phyloP scores from a whole-genome alignment of 2,329 filamentous ascomycete species.

The Trichophyton benhamiae region DNA sequence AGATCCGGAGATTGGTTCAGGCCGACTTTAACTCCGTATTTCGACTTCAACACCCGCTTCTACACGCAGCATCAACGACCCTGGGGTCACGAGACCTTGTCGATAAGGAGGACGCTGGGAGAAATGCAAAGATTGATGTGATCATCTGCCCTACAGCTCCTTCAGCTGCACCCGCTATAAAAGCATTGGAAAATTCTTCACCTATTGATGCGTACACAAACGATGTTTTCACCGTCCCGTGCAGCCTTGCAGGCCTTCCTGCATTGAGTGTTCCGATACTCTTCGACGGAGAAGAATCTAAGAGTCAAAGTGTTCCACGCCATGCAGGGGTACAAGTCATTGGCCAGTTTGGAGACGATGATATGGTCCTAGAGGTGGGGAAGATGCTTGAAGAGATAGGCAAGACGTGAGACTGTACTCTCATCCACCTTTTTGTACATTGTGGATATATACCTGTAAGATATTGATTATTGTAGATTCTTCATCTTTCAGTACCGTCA shows the following conservation, averaged over 20 bases:
- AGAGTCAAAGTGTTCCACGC: slow-evolving; percentile 8
- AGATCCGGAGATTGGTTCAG: slow-evolving; percentile 70
- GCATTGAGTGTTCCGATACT: slow-evolving; percentile 66
- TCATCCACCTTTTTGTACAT: too few relatives aligned
- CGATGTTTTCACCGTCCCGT: slow-evolving; percentile 91
- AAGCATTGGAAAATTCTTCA: slow-evolving; percentile 37
- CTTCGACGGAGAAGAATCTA: not conserved
- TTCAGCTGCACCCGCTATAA: slow-evolving; percentile 54
- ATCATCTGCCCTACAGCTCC: slow-evolving; percentile 80
- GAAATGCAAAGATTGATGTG: slow-evolving; percentile 55
- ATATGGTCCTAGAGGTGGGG: slow-evolving; percentile 29
- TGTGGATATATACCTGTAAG: not conserved
- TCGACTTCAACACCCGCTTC: slow-evolving; percentile 53
- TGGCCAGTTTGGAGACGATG: slow-evolving; percentile 38
- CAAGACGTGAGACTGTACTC: not conserved
- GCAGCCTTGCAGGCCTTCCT: slow-evolving; percentile 80
- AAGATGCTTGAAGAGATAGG: slow-evolving; percentile 22
- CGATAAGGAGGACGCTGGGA: slow-evolving; percentile 4
- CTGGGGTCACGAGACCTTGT: not conserved
- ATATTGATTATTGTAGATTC: not conserved
- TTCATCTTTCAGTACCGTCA: not conserved
- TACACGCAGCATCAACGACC: not conserved
- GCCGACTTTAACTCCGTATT: slow-evolving; percentile 78
- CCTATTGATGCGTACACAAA: slow-evolving; percentile 74
- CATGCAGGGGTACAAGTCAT: slow-evolving; percentile 35